Evolutionary conservation across 148 eudicot genomes (phyloP).

Genomic region (Hydrangea macrophylla): DNA sequence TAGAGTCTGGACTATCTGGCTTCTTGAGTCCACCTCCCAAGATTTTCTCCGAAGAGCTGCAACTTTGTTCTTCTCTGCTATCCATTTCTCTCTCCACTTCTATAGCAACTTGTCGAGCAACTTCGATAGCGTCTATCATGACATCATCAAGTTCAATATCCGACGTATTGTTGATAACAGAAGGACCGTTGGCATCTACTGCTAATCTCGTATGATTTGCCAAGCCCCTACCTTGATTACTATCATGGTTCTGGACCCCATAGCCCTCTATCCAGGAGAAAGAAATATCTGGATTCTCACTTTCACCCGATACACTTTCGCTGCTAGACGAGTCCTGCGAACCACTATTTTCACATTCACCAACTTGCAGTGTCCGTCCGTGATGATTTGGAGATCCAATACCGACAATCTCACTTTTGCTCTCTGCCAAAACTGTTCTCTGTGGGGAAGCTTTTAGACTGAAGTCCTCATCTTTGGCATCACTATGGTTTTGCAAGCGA

Average conservation of each 20-base stretch:
- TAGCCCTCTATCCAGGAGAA: conserved; percentile 26
- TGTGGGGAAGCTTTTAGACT: conserved; percentile 10
- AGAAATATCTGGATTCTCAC: conserved; percentile 21
- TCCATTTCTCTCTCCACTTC: conserved; percentile 84
- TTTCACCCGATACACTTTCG: conserved; percentile 16
- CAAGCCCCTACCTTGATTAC: conserved; percentile 26
- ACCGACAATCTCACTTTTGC: conserved; percentile 23
- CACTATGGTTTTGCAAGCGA: conserved; percentile 15
- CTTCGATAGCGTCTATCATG: conserved; percentile 75
- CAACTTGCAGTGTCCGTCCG: conserved; percentile 19
- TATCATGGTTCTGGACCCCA: conserved; percentile 24
- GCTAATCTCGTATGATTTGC: conserved; percentile 31
- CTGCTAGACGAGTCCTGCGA: conserved; percentile 20
- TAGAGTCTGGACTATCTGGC: conserved; percentile 44
- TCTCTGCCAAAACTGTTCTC: conserved; percentile 19
- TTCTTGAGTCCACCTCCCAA: conserved; percentile 26
- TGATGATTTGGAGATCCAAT: conserved; percentile 18
- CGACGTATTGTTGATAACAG: conserved; percentile 38
- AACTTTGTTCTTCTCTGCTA: conserved; percentile 56
- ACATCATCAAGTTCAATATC: conserved; percentile 65
- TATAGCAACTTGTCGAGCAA: conserved; percentile 84
- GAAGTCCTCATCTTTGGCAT: conserved; percentile 20
- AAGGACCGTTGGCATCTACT: conserved; percentile 21
- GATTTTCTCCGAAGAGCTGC: conserved; percentile 56
- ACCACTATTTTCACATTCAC: conserved; percentile 7